Conservation (phyloP, 2,329 filamentous ascomycete species). For the Rachicladosporium sp. region DNA sequence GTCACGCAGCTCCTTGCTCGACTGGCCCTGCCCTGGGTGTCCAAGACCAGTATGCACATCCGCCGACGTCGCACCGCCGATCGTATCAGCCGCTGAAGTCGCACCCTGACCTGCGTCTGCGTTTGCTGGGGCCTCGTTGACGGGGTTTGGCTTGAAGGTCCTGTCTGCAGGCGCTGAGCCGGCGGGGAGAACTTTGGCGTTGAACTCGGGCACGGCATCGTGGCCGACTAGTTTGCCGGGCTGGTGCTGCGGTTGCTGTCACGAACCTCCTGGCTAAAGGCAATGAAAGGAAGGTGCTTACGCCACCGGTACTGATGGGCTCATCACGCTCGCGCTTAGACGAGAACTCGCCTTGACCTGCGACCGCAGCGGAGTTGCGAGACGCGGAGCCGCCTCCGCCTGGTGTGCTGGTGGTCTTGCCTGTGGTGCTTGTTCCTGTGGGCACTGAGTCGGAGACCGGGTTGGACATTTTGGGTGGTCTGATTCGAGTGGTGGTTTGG, state of each 20-base stretch:
- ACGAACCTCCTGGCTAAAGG: no score
- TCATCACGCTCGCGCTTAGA: conserved; percentile 3
- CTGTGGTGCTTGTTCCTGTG: no score
- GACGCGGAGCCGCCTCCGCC: no score
- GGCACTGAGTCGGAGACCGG: no score
- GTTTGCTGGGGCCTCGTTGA: conserved; percentile 26
- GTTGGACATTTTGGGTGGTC: no score
- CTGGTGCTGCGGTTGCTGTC: conserved; percentile 41
- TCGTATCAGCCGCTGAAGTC: conserved; percentile 33
- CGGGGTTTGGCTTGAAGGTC: conserved; percentile 33
- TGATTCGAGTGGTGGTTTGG: no score
- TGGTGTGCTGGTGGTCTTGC: no score
- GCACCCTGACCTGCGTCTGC: conserved; percentile 26
- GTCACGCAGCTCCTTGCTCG: conserved; percentile 34
- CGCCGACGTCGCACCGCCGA: conserved; percentile 40
- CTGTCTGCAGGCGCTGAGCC: conserved; percentile 48
- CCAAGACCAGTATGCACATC: conserved; percentile 44
- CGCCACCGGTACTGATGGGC: conserved; percentile 6
- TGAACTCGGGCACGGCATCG: conserved; percentile 50
- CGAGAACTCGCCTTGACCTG: conserved; percentile 1
- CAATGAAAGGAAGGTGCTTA: not conserved
- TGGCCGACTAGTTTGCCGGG: conserved; percentile 49
- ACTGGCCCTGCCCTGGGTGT: conserved; percentile 39
- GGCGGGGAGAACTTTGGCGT: conserved; percentile 46
- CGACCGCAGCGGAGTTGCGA: no score